These are phyloP conservation scores for Flaveria trinervia DNA, from an alignment of 129 eudicot genomes.

Conservation along the genomic window DNA sequence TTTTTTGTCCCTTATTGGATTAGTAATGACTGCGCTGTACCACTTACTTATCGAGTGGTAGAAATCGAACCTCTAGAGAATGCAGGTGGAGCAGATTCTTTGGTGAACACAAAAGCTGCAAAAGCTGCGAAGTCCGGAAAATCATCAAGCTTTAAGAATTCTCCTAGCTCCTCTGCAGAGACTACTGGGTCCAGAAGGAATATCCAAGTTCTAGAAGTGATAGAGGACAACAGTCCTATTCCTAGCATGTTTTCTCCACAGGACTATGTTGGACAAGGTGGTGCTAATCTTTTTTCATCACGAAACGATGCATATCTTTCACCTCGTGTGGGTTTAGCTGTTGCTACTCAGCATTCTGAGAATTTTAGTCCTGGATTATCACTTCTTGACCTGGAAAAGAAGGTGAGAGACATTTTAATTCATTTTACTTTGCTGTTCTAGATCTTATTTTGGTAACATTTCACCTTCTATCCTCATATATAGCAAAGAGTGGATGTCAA, in stretches of 20 bases:
- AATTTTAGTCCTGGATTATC: conserved; percentile 81
- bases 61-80: conserved; percentile 82
- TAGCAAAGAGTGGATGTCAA: conserved; percentile 95
- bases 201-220: conserved; percentile 78
- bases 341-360: conserved; percentile 74
- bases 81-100: conserved; percentile 53
- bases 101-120: conserved; percentile 47
- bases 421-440: conserved; percentile 19
- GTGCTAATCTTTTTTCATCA: conserved; percentile 79
- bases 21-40: conserved; percentile 62
- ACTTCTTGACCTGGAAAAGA: conserved; percentile 93
- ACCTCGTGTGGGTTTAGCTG: conserved; percentile 89
- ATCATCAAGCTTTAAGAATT: conserved; percentile 37
- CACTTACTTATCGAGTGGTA: conserved; percentile 77
- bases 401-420: conserved; percentile 49
- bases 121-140: conserved; percentile 50
- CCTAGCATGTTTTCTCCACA: conserved; percentile 99
- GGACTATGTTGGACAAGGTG: conserved; percentile 95
- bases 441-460: conserved; percentile 22
- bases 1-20: conserved; percentile 98
- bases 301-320: conserved; percentile 87
- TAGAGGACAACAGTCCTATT: conserved; percentile 86
- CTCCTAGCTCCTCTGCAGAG: conserved; percentile 33
- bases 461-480: conserved; percentile 13
- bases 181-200: conserved; percentile 48